phyloP scores from a whole-genome alignment of 192 early-diverging fungal species.

The Thamnidium elegans region DNA sequence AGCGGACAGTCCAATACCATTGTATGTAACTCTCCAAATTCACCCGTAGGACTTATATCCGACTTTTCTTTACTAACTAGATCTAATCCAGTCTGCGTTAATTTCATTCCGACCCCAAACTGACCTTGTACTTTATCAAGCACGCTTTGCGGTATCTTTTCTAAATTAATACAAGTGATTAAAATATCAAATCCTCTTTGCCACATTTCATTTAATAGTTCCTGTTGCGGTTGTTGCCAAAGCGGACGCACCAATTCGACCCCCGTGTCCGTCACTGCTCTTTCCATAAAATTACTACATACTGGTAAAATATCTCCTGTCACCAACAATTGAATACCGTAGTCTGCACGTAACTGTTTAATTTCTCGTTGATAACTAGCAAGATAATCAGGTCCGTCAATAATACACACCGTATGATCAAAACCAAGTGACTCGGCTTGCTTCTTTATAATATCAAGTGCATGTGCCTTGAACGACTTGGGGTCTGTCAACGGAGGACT shows the following conservation, averaged over 20 bases:
- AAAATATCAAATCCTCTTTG: slow-evolving; percentile 21
- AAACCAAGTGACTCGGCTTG: slow-evolving; percentile 50
- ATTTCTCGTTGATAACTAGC: slow-evolving; percentile 48
- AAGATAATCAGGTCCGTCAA: slow-evolving; percentile 46
- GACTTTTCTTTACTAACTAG: slow-evolving; percentile 23
- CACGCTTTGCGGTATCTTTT: slow-evolving; percentile 3
- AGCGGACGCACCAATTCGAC: slow-evolving; percentile 53
- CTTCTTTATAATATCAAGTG: slow-evolving; percentile 39
- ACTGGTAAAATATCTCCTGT: slow-evolving; percentile 63
- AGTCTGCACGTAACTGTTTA: slow-evolving; percentile 33
- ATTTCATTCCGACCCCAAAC: slow-evolving; percentile 43
- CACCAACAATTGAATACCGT: slow-evolving; percentile 48
- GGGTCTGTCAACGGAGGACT: slow-evolving; percentile 39
- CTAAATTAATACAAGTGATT: slow-evolving; percentile 28
- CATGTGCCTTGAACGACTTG: slow-evolving; percentile 53
- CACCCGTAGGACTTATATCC: slow-evolving; percentile 58
- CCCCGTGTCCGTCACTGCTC: slow-evolving; percentile 43
- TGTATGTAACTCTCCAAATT: slow-evolving; percentile 70
- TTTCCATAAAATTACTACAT: slow-evolving; percentile 60
- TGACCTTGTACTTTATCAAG: background rate
- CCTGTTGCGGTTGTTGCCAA: slow-evolving; percentile 48
- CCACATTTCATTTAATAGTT: slow-evolving; percentile 46
- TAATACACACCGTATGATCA: slow-evolving; percentile 39
- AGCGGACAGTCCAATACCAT: slow-evolving; percentile 64
- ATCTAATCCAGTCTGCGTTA: slow-evolving; percentile 42